Evolutionary conservation across 768 basidiomycete genomes (phyloP).

Genomic region (Rhodosporidiobolus odoratus): DNA sequence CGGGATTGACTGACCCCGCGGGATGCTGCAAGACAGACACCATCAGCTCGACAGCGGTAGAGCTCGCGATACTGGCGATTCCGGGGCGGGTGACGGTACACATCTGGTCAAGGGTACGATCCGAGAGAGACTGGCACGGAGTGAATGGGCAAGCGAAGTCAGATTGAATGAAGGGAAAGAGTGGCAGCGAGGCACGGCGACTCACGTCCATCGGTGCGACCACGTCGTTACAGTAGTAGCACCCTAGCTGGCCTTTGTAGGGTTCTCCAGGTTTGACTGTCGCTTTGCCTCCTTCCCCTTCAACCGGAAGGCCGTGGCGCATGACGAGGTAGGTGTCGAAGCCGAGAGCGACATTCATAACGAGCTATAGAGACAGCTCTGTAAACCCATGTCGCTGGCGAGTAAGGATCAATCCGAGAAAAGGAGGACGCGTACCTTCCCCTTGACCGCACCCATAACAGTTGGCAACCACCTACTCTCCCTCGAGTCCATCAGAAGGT

Average conservation of each 20-base stretch:
- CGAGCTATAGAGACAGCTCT: slow-evolving; percentile 55
- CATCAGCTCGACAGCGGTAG: slow-evolving; percentile 86
- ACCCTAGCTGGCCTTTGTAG: slow-evolving; percentile 59
- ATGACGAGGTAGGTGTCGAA: slow-evolving; percentile 96
- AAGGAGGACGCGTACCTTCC: slow-evolving; percentile 57
- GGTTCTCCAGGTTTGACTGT: neutral
- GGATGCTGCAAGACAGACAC: slow-evolving; percentile 86
- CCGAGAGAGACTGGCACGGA: slow-evolving; percentile 53
- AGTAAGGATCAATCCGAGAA: neutral
- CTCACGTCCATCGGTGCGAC: slow-evolving; percentile 89
- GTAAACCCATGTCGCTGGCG: neutral
- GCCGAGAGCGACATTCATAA: slow-evolving; percentile 88
- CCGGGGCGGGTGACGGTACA: slow-evolving; percentile 97
- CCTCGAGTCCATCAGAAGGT: slow-evolving; percentile 94
- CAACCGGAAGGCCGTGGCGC: slow-evolving; percentile 72
- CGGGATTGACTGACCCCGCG: slow-evolving; percentile 58
- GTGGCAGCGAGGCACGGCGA: slow-evolving; percentile 9
- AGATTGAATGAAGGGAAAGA: neutral
- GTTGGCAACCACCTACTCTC: slow-evolving; percentile 97
- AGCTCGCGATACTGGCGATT: slow-evolving; percentile 82
- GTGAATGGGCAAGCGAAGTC: neutral
- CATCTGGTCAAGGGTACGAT: slow-evolving; percentile 96
- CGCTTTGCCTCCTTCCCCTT: neutral
- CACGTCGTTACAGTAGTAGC: slow-evolving; percentile 98
- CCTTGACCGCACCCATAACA: slow-evolving; percentile 72